These are phyloP conservation scores for Podospora fimiseda DNA, from an alignment of 495 filamentous ascomycete genomes.

Conservation along the genomic window DNA sequence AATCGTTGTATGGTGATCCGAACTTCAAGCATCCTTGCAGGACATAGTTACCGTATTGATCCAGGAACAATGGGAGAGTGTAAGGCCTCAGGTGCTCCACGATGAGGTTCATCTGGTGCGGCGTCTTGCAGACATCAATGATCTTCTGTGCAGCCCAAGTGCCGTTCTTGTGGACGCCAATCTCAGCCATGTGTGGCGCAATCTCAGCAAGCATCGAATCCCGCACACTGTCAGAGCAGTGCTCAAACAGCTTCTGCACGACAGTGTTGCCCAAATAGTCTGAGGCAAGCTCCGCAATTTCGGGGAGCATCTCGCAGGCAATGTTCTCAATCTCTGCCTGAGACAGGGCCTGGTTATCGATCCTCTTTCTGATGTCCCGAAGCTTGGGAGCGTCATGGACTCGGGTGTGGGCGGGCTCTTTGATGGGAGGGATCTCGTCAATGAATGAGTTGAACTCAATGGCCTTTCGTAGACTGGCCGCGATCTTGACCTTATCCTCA, in stretches of 20 bases:
- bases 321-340: slow-evolving; percentile 86
- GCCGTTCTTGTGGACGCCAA: slow-evolving; percentile 97
- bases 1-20: slow-evolving; percentile 80
- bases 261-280: slow-evolving; percentile 98
- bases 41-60: slow-evolving; percentile 98
- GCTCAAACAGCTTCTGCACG: slow-evolving; percentile 97
- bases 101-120: slow-evolving; percentile 76
- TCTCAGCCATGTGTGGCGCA: slow-evolving; percentile 86
- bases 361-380: slow-evolving; percentile 92
- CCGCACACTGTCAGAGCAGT: slow-evolving; percentile 82
- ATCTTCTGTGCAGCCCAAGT: slow-evolving; percentile 99
- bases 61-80: slow-evolving; percentile 83
- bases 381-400: slow-evolving; percentile 93
- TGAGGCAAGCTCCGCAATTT: slow-evolving; percentile 88
- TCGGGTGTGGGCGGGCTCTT: slow-evolving; percentile 82
- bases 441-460: slow-evolving; percentile 66
- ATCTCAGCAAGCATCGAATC: slow-evolving; percentile 88
- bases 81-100: slow-evolving; percentile 78
- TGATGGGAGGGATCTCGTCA: slow-evolving; percentile 81
- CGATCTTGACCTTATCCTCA: slow-evolving; percentile 71
- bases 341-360: slow-evolving; percentile 86
- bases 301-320: slow-evolving; percentile 85
- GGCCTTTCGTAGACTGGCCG: slow-evolving; percentile 63
- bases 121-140: slow-evolving; percentile 86
- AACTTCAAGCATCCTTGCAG: slow-evolving; percentile 93